phyloP scores from a whole-genome alignment of 805 yeast species.

The Yueomyces sp. region DNA sequence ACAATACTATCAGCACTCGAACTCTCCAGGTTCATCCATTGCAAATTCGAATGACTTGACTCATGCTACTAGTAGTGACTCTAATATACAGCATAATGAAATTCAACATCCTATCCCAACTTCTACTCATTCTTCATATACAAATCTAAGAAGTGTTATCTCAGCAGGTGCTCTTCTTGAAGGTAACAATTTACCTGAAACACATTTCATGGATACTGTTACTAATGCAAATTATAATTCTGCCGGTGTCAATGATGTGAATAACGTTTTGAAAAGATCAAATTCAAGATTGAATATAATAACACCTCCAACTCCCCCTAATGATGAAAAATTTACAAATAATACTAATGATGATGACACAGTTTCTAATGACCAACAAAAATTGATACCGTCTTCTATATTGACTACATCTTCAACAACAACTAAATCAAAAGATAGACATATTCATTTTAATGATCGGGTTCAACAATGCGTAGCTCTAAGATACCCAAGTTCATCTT shows the following conservation, averaged over 20 bases:
- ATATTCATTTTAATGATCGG: slow-evolving; percentile 83
- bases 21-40: not conserved
- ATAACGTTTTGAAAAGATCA: not conserved
- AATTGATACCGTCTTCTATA: slow-evolving; percentile 6
- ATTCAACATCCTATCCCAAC: not conserved
- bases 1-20: slow-evolving; percentile 13
- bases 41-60: not conserved
- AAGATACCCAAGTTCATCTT: slow-evolving; percentile 18
- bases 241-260: not conserved
- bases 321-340: not conserved
- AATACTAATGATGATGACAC: not conserved
- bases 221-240: not conserved
- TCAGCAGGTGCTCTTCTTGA: not conserved
- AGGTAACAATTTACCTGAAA: not conserved
- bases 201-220: not conserved
- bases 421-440: slow-evolving; percentile 28
- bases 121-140: not conserved
- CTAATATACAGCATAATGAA: too few species aligned
- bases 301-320: not conserved
- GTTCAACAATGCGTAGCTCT: slow-evolving; percentile 91
- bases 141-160: not conserved
- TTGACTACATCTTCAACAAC: slow-evolving; percentile 6
- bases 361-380: not conserved
- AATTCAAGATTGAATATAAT: not conserved
- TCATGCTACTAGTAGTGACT: too few species aligned